These are phyloP conservation scores for Silene noctiflora DNA, from an alignment of 179 eudicot genomes.

Conservation along the genomic window DNA sequence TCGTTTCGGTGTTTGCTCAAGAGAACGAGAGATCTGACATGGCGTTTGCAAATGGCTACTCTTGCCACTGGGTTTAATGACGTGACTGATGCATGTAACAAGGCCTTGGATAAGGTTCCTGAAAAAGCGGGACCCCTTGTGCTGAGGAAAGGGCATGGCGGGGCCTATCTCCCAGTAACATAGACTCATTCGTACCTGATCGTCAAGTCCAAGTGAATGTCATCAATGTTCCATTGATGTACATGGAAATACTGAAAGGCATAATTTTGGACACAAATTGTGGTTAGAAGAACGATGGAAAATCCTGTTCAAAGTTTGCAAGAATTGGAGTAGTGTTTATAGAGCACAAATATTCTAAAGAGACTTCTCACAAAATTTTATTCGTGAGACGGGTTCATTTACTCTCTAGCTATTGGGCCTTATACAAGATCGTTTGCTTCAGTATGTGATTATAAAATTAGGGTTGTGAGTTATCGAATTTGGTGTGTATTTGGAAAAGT, in stretches of 20 bases:
- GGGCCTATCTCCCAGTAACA: constrained; percentile 82
- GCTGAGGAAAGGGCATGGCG: constrained; percentile 95
- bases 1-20: constrained; percentile 90
- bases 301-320: neutral
- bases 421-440: neutral
- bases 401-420: neutral
- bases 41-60: constrained; percentile 68
- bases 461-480: constrained; percentile 17
- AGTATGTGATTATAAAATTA: constrained; percentile 12
- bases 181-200: constrained; percentile 13
- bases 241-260: neutral
- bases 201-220: neutral
- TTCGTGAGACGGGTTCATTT: neutral
- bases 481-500: constrained; percentile 16
- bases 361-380: neutral
- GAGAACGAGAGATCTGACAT: constrained; percentile 77
- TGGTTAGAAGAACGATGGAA: neutral
- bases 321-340: neutral
- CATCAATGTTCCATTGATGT: constrained; percentile 1
- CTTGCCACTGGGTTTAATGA: constrained; percentile 80
- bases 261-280: neutral
- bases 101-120: constrained; percentile 83
- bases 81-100: constrained; percentile 53
- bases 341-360: neutral
- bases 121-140: constrained; percentile 92